Evolutionary conservation across 2,329 filamentous ascomycete genomes (phyloP), one percentile per base, ranked within the genome.

Genomic region (Xylaria sp.): DNA sequence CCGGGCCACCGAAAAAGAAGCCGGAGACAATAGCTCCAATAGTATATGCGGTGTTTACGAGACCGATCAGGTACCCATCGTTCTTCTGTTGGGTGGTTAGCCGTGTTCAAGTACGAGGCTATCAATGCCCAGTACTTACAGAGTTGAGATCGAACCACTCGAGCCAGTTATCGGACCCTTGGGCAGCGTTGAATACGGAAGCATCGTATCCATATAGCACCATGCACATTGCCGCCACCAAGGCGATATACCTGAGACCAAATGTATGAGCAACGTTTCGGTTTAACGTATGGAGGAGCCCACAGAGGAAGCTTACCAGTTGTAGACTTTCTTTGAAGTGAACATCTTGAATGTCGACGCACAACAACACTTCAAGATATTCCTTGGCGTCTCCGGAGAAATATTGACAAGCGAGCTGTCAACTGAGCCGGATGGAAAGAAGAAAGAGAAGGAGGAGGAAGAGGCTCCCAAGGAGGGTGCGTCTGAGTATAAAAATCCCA

Each of bases 131-230:
- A 8, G 15, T n/a, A 72, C 78, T 68, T 70, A 80, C 79, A 8
- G 76, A 63, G 67, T 84, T 77, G 58, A 85, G 76, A 73, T 90
- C 82, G 79, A 92, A 91, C 81, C 86, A 92, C 20, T 81, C 82
- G 13, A 89, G 81, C 90, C 91, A 93, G 77, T 92, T 86, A 15
- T 87, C 79, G 1, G 89, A 91, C 39, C 88, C 89, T 79, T 92
- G 90, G 6, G 92, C 86, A 5, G 90, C 89, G 78, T 93, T 93
- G 83, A 90, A 93, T 56, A 92, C 90, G 46, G 89, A 91, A 1
- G 90, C 90, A 84, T 92, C 91, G 77, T 92, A 92, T 66, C 91
- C 91, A 77, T 92, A 92, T 54, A 93, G 84, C 25, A 92, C 89
- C 91, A 92, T 92, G 79, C 89, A 92, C 78, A 89, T 89, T 75